These are phyloP conservation scores for Helichrysum umbraculigerum DNA, from an alignment of 129 eudicot genomes.

Conservation along the genomic window DNA sequence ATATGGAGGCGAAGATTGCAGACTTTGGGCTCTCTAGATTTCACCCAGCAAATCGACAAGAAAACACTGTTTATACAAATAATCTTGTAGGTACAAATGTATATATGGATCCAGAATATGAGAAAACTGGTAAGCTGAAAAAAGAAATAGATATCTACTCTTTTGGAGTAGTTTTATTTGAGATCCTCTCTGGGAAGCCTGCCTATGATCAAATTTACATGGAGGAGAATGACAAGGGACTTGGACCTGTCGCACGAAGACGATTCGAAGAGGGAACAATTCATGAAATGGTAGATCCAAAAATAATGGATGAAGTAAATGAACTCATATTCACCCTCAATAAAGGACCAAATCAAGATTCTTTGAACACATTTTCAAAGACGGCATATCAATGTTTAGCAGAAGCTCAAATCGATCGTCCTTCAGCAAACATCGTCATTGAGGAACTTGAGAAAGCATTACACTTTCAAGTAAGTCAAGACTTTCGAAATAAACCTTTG, in stretches of 20 bases:
- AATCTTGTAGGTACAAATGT: not conserved
- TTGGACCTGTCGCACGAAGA: not conserved
- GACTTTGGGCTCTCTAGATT: constrained; percentile 10
- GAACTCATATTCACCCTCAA: not conserved
- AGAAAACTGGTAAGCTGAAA: not conserved
- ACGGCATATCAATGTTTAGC: not conserved
- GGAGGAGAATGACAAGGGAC: not conserved
- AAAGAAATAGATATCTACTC: not conserved
- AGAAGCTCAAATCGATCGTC: not conserved
- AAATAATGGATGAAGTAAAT: constrained; percentile 4
- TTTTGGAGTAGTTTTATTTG: not conserved
- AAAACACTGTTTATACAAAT: not conserved
- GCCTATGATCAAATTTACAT: not conserved
- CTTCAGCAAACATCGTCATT: not conserved
- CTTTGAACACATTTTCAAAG: not conserved
- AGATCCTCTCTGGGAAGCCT: not conserved
- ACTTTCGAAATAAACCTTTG: no score
- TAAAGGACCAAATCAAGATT: not conserved
- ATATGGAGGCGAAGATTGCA: constrained; percentile 4
- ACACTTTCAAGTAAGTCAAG: not conserved
- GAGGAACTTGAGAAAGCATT: constrained; percentile 6
- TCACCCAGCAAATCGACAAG: not conserved
- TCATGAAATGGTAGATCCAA: not conserved
- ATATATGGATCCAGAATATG: not conserved
- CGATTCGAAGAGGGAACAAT: not conserved